phyloP scores from a whole-genome alignment of 192 early-diverging fungal species.

The Entomortierella parvispora region DNA sequence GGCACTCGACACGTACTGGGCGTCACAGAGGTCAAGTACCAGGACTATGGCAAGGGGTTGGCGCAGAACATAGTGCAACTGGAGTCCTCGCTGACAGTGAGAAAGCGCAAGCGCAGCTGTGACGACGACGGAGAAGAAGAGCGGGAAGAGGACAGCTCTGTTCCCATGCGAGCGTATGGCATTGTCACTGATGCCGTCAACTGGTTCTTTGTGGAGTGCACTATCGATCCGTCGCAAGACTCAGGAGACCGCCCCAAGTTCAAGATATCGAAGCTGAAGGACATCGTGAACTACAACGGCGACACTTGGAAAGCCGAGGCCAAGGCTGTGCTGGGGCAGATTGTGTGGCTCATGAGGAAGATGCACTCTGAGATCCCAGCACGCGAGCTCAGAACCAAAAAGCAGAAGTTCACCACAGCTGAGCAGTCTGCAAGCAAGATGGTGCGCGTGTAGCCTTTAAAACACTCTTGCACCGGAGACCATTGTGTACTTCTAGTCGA shows the following conservation, averaged over 20 bases:
- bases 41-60: slow-evolving; percentile 36
- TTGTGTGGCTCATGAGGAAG: too few species aligned
- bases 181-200: slow-evolving; percentile 32
- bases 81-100: slow-evolving; percentile 29
- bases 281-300: slow-evolving; percentile 19
- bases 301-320: slow-evolving; percentile 18
- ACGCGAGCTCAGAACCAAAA: slow-evolving; percentile 16
- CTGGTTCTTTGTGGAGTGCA: slow-evolving; percentile 51
- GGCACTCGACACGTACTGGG: too few species aligned
- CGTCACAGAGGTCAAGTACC: too few species aligned
- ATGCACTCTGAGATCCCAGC: slow-evolving; percentile 26
- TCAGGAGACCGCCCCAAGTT: slow-evolving; percentile 10
- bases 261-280: slow-evolving; percentile 22
- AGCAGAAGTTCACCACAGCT: slow-evolving; percentile 1
- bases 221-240: slow-evolving; percentile 15
- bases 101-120: too few species aligned
- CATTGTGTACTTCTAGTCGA: too few species aligned
- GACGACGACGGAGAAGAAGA: too few species aligned
- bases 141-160: slow-evolving; percentile 21
- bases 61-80: slow-evolving; percentile 42
- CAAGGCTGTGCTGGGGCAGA: slow-evolving; percentile 13
- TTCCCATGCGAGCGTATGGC: slow-evolving; percentile 40
- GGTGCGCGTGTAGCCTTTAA: too few species aligned
- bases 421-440: too few species aligned
- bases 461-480: too few species aligned